phyloP scores from a whole-genome alignment of 2,329 filamentous ascomycete species.

The Endothia cerciana region DNA sequence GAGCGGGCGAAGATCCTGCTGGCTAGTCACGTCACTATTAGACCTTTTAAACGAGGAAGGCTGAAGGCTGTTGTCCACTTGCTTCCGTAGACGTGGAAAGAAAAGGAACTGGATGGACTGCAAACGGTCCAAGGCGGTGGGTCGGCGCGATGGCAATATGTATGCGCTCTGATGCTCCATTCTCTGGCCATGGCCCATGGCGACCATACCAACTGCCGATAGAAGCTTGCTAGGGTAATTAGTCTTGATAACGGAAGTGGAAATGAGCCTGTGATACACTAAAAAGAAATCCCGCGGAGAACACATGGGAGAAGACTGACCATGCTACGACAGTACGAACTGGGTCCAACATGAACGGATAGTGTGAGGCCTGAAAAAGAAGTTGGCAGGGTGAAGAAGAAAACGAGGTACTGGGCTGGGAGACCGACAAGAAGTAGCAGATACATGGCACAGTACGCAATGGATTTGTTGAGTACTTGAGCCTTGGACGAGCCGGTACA shows the following conservation, averaged over 20 bases:
- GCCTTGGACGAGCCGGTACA: neutral
- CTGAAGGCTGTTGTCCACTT: neutral
- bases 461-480: neutral
- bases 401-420: neutral
- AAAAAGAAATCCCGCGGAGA: neutral
- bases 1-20: neutral
- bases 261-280: neutral
- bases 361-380: neutral
- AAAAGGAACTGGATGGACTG: neutral
- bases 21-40: neutral
- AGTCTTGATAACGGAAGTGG: constrained; percentile 9
- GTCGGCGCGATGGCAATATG: constrained; percentile 16
- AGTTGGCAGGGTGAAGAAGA: neutral
- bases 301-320: neutral
- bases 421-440: constrained; percentile 1
- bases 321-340: neutral
- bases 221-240: constrained; percentile 6
- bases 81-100: neutral
- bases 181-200: constrained; percentile 13
- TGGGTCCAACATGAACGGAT: neutral
- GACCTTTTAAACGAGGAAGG: neutral
- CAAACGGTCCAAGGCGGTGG: constrained; percentile 7
- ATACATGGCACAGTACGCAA: constrained; percentile 5
- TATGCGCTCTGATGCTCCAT: constrained; percentile 2
- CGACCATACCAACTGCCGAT: constrained; percentile 21